A percentile compares a stretch with the other conserved stretches of the same genome.
Conservation (phyloP, 2,329 filamentous ascomycete genomes). For the Xylariaceae sp. region DNA sequence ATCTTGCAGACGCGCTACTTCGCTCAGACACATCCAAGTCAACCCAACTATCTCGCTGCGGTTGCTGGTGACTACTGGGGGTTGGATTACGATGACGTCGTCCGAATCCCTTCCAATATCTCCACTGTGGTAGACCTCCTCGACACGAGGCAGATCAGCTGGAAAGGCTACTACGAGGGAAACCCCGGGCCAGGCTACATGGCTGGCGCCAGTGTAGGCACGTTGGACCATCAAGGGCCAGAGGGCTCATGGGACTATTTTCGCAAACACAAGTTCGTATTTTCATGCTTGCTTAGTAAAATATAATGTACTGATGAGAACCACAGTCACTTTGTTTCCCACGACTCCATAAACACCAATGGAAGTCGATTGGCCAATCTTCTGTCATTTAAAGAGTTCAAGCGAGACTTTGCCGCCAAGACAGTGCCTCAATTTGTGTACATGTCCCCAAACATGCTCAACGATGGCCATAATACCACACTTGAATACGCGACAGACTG, state of each 20-base stretch:
- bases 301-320: background rate
- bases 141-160: slow-evolving; percentile 35
- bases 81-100: slow-evolving; percentile 39
- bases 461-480: slow-evolving; percentile 67
- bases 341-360: slow-evolving; percentile 35
- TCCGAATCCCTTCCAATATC: slow-evolving; percentile 40
- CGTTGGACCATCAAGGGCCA: slow-evolving; percentile 12
- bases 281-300: background rate
- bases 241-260: slow-evolving; percentile 32
- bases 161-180: slow-evolving; percentile 44
- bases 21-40: slow-evolving; percentile 39
- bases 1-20: slow-evolving; percentile 41
- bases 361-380: slow-evolving; percentile 51
- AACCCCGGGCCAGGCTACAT: slow-evolving; percentile 43
- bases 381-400: slow-evolving; percentile 60
- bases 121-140: slow-evolving; percentile 43
- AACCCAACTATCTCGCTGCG: slow-evolving; percentile 45
- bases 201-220: slow-evolving; percentile 33
- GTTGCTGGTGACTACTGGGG: slow-evolving; percentile 45
- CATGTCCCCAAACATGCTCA: slow-evolving; percentile 60
- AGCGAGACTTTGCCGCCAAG: slow-evolving; percentile 50
- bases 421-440: slow-evolving; percentile 62
- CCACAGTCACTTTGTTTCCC: slow-evolving; percentile 37
- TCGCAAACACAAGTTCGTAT: slow-evolving; percentile 35
- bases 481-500: slow-evolving; percentile 66